Conservation (phyloP, 2,329 filamentous ascomycete genomes). For the Xylariales sp. region DNA sequence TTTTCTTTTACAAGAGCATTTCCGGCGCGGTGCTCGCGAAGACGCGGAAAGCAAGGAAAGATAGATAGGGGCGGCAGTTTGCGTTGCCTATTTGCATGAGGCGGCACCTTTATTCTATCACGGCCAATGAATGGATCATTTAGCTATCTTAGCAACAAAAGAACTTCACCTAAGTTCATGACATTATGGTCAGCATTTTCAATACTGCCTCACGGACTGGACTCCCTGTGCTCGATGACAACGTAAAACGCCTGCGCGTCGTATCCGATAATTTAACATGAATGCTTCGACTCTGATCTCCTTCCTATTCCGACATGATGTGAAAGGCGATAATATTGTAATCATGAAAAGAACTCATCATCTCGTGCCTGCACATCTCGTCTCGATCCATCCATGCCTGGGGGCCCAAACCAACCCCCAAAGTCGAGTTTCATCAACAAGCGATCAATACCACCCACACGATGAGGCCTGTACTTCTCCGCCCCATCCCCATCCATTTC, state of each 20-base stretch:
- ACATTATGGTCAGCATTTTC: not conserved
- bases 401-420: conserved; percentile 64
- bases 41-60: not conserved
- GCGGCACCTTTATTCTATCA: conserved; percentile 2
- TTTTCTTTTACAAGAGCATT: not conserved
- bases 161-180: conserved; percentile 13
- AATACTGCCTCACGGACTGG: not conserved
- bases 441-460: conserved; percentile 83
- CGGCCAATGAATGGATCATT: conserved; percentile 1
- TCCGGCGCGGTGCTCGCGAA: not conserved
- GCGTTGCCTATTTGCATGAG: conserved; percentile 3
- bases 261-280: not conserved
- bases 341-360: conserved; percentile 14
- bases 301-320: not conserved
- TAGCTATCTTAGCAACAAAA: conserved; percentile 10
- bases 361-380: not conserved
- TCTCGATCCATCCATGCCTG: conserved; percentile 7
- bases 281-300: not conserved
- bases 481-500: conserved; percentile 43
- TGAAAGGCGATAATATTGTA: not conserved
- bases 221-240: not conserved
- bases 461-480: conserved; percentile 73
- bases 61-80: not conserved
- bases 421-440: conserved; percentile 92
- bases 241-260: not conserved